These are phyloP conservation scores for Sphaerulina vaccinii DNA, from an alignment of 2,329 filamentous ascomycete genomes.

Conservation along the genomic window DNA sequence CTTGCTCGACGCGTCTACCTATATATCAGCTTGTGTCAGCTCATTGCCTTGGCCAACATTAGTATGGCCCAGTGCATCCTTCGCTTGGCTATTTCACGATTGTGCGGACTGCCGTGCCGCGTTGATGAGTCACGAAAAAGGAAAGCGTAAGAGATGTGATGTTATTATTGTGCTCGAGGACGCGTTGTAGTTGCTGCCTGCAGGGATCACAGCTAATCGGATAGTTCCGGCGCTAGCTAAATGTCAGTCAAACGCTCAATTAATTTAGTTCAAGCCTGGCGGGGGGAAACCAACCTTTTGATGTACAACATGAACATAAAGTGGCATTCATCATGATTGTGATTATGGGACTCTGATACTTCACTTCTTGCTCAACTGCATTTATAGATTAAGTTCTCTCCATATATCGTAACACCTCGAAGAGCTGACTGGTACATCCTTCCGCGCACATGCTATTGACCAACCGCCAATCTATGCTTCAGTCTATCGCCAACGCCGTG, in stretches of 20 bases:
- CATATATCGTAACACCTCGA: too few species aligned
- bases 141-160: not conserved
- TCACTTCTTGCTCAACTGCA: too few species aligned
- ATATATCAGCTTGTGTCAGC: not conserved
- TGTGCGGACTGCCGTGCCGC: not conserved
- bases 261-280: too few species aligned
- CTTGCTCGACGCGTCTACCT: too few species aligned
- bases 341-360: too few species aligned
- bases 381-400: not conserved
- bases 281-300: too few species aligned
- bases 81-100: too few species aligned
- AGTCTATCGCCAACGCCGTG: conserved; percentile 3
- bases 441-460: not conserved
- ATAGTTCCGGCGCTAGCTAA: conserved; percentile 1
- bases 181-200: conserved; percentile 1
- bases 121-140: not conserved
- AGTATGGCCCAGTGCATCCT: too few species aligned
- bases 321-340: too few species aligned
- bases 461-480: not conserved
- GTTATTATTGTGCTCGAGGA: not conserved
- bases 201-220: not conserved
- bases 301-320: too few species aligned
- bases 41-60: too few species aligned
- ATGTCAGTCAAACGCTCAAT: not conserved
- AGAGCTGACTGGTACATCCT: too few species aligned